phyloP scores from a whole-genome alignment of 139 green algal genomes.

The Chlorella sp. region DNA sequence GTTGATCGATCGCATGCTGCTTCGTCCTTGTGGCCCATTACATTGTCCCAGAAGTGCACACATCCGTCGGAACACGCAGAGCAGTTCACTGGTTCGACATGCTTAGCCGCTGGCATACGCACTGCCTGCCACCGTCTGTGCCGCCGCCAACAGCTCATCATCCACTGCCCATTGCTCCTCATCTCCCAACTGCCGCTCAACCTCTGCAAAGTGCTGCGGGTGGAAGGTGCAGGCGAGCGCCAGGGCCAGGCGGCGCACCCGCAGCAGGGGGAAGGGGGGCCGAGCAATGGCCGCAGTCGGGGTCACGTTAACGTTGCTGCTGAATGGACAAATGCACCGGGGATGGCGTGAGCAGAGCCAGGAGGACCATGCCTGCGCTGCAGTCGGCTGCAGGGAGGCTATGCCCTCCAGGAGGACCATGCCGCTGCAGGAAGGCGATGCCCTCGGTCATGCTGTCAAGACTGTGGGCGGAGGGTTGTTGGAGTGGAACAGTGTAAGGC shows the following conservation, averaged over 20 bases:
- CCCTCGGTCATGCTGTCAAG: background rate
- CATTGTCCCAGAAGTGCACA: no score
- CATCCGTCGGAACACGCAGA: no score
- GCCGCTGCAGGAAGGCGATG: background rate
- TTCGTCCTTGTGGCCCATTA: no score
- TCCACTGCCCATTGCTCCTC: background rate
- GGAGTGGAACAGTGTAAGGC: no score
- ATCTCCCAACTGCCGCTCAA: background rate
- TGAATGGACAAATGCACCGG: background rate
- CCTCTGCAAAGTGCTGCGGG: no score
- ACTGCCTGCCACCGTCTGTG: background rate
- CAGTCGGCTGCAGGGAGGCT: background rate
- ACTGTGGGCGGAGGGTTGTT: no score
- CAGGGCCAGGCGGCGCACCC: constrained; percentile 9
- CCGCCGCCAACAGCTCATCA: background rate
- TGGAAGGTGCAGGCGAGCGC: background rate
- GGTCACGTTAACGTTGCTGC: background rate
- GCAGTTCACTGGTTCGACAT: no score
- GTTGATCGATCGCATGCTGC: no score
- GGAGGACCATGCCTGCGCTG: background rate
- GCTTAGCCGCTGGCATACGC: no score
- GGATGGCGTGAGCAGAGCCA: background rate
- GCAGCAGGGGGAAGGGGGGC: background rate
- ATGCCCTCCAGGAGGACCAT: background rate
- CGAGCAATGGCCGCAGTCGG: background rate